Evolutionary conservation across 495 filamentous ascomycete species (phyloP).

Genomic region (Penicillium daleae): DNA sequence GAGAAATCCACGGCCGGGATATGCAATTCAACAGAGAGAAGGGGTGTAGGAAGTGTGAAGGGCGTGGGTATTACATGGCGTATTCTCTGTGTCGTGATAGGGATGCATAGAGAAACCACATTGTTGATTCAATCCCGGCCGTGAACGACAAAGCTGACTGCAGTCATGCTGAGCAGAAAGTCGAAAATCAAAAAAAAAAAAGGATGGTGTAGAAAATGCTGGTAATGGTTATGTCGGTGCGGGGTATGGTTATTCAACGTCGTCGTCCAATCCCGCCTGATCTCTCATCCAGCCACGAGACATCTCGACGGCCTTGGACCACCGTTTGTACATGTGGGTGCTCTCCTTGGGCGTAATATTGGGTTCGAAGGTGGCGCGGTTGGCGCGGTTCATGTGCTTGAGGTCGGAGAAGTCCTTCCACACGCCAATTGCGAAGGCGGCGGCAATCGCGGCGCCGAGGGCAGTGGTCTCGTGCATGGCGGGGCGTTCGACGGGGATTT

Average conservation of each 20-base stretch:
- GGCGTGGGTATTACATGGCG: neutral
- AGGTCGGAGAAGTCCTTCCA: conserved; percentile 84
- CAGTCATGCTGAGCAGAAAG: conserved; percentile 17
- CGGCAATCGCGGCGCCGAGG: conserved; percentile 91
- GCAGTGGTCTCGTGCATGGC: conserved; percentile 94
- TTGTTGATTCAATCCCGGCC: conserved; percentile 1
- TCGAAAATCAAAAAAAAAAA: conserved; percentile 12
- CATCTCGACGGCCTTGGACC: conserved; percentile 90
- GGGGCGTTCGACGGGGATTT: conserved; percentile 85
- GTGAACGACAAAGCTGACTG: conserved; percentile 13
- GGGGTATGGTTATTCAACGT: conserved; percentile 25
- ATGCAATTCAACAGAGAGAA: conserved; percentile 8
- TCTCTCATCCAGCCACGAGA: conserved; percentile 77
- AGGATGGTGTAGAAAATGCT: conserved; percentile 6
- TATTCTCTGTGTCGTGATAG: conserved; percentile 10
- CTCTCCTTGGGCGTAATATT: conserved; percentile 62
- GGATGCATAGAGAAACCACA: neutral
- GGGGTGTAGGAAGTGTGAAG: neutral
- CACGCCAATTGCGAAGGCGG: conserved; percentile 81
- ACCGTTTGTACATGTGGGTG: conserved; percentile 72
- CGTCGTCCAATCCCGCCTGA: conserved; percentile 35
- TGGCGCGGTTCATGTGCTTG: conserved; percentile 73
- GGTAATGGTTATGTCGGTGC: neutral
- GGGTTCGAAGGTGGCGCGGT: conserved; percentile 75
- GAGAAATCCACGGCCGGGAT: conserved; percentile 1